Evolutionary conservation across 2,329 filamentous ascomycete genomes (phyloP), one percentile per base, ranked within the genome.

Genomic region (Colletotrichum scovillei): DNA sequence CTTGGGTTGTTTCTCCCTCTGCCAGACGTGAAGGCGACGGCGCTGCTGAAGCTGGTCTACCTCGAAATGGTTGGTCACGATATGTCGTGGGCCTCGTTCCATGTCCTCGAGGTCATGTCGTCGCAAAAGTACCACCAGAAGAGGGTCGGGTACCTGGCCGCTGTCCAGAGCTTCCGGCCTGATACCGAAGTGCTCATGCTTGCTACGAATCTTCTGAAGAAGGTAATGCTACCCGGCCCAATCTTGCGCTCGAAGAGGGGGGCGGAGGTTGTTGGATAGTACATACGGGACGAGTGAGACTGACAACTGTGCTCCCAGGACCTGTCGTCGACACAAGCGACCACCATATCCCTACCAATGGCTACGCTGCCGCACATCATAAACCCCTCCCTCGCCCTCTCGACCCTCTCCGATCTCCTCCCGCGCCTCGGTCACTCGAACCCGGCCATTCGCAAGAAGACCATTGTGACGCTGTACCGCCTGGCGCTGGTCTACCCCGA

Each of bases 1-100:
- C 68, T 55, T 56, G 19, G 22, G 24, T 72, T 22, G 24, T 12
- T 46, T 30, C n/a, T 59, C 6, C 14, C 3, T 42, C 38, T 77
- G 66, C 65, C 72, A 94, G 95, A 98, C 85, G 90, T 98, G 84
- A 99, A 99, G 88, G 95, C 97, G 24, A 98, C 95, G 42, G 97
- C 97, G 58, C 89, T 99, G 67, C 87, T 99, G 80, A 99, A 99
- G 87, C 90, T 99, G 78, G 93, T 98, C 66, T 99, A 99, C 82
- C 91, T 99, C 76, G 97, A 99, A 82, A 99, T 99, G 97, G 95
- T 98, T 78, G 97, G 97, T 16, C 94, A 98, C 82, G 97, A 98
- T 84, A 99, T 99, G 97, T 98, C 96, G 3, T 99, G 97, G 97
- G 97, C 97, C 4, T 95, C 95, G 14, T 99, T 99, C 85, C 94